Conservation (phyloP, 768 basidiomycete species). For the Hemileccinum impolitum region DNA sequence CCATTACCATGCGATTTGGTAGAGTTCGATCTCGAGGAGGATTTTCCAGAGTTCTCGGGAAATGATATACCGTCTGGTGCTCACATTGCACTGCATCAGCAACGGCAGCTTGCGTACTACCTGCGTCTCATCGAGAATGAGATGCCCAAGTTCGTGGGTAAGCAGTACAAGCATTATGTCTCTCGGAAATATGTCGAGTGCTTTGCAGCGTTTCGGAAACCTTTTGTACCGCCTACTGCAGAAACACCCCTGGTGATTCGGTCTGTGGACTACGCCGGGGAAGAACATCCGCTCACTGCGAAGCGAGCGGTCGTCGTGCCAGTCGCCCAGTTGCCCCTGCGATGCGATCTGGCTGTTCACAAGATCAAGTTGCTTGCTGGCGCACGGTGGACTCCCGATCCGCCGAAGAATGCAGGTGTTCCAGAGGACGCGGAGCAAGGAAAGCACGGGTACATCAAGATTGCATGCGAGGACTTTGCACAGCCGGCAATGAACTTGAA, state of each 20-base stretch:
- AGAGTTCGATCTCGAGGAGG: slow-evolving; percentile 36
- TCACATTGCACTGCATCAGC: slow-evolving; percentile 70
- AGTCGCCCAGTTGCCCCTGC: slow-evolving; percentile 69
- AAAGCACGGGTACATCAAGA: slow-evolving; percentile 83
- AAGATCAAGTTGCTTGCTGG: slow-evolving; percentile 89
- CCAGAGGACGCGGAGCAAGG: slow-evolving; percentile 40
- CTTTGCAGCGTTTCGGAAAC: slow-evolving; percentile 70
- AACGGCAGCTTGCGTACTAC: slow-evolving; percentile 72
- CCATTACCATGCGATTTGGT: slow-evolving; percentile 40
- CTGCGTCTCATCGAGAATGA: slow-evolving; percentile 86
- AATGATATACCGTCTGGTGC: slow-evolving; percentile 69
- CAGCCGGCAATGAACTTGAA: slow-evolving; percentile 85
- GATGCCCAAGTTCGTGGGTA: slow-evolving; percentile 83
- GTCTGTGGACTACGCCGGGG: slow-evolving; percentile 73
- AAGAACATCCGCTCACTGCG: slow-evolving; percentile 63
- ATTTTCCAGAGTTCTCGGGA: slow-evolving; percentile 26
- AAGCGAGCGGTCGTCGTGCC: slow-evolving; percentile 77
- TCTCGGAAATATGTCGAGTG: slow-evolving; percentile 6
- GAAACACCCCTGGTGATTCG: slow-evolving; percentile 65
- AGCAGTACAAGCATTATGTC: slow-evolving; percentile 18
- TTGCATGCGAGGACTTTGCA: slow-evolving; percentile 86
- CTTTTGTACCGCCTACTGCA: slow-evolving; percentile 65
- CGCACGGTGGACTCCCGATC: slow-evolving; percentile 75
- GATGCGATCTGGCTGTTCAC: slow-evolving; percentile 61
- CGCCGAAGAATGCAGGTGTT: slow-evolving; percentile 65